phyloP scores from a whole-genome alignment of 371 early-diverging fungal genomes.

The Mucor saturninus region DNA sequence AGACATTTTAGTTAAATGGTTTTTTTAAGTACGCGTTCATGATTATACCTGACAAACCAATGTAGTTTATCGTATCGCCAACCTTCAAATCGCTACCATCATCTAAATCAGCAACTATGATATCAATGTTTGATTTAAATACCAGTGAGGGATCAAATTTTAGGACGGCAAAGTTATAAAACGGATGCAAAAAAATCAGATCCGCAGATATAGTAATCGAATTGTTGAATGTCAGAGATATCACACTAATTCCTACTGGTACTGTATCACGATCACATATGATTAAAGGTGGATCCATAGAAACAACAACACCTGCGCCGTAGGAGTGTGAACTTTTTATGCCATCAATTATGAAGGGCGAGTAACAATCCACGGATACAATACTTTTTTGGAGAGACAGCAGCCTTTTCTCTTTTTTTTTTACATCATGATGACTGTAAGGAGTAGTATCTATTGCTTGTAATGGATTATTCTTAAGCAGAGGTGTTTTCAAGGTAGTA shows the following conservation, averaged over 20 bases:
- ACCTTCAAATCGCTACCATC: constrained; percentile 52
- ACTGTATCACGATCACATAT: constrained; percentile 84
- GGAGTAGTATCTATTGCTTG: neutral
- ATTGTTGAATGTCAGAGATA: constrained; percentile 80
- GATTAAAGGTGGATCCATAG: constrained; percentile 71
- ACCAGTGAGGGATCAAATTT: constrained; percentile 71
- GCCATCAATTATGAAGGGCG: constrained; percentile 74
- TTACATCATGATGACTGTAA: neutral
- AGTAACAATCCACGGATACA: constrained; percentile 70
- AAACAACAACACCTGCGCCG: constrained; percentile 84
- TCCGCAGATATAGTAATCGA: constrained; percentile 74
- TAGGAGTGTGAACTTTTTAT: constrained; percentile 61
- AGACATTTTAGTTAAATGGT: neutral
- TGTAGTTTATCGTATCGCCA: constrained; percentile 64
- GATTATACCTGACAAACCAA: constrained; percentile 53
- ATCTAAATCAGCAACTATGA: constrained; percentile 56
- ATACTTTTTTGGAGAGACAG: constrained; percentile 34
- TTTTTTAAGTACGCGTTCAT: neutral
- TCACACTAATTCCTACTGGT: constrained; percentile 76
- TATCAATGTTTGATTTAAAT: constrained; percentile 60
- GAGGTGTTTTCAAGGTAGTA: constrained; percentile 57
- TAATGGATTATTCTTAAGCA: constrained; percentile 1
- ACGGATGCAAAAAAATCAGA: constrained; percentile 77
- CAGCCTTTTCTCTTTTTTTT: constrained; percentile 4
- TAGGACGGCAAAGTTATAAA: constrained; percentile 82